These are phyloP conservation scores for Lodderomyces parapsilosis DNA, from an alignment of 1,139 yeast genomes.

Conservation along the genomic window DNA sequence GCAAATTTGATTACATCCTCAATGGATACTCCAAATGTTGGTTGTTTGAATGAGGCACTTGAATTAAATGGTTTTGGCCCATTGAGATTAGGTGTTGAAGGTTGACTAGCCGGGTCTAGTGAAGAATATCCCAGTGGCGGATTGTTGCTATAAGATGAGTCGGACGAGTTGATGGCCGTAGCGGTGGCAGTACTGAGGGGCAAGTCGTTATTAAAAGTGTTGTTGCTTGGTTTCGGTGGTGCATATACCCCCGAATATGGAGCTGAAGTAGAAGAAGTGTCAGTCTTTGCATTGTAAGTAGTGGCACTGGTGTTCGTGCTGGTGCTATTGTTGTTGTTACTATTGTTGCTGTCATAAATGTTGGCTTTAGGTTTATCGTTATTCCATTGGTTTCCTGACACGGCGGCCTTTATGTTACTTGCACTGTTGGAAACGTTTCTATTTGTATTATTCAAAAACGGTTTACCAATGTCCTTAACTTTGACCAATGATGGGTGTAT, in stretches of 20 bases:
- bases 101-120: slow-evolving; percentile 36
- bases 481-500: slow-evolving; percentile 70
- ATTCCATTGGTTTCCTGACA: slow-evolving; percentile 13
- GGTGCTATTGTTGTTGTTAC: slow-evolving; percentile 3
- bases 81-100: slow-evolving; percentile 27
- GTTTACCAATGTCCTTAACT: slow-evolving; percentile 29
- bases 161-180: slow-evolving; percentile 1
- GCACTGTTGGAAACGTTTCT: slow-evolving; percentile 11
- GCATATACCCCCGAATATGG: slow-evolving; percentile 5
- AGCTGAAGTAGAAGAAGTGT: slow-evolving; percentile 1
- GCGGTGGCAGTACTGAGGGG: not conserved
- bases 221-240: slow-evolving; percentile 3
- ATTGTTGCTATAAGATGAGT: not conserved
- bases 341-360: slow-evolving; percentile 3
- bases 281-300: not conserved
- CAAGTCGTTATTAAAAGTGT: not conserved
- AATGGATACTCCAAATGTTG: slow-evolving; percentile 79
- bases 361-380: slow-evolving; percentile 3
- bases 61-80: slow-evolving; percentile 42
- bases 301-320: not conserved
- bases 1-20: slow-evolving; percentile 76
- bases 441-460: slow-evolving; percentile 34
- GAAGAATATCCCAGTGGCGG: slow-evolving; percentile 23
- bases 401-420: slow-evolving; percentile 20
- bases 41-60: slow-evolving; percentile 24